These are phyloP conservation scores for Chaetomiaceae sp. DNA, from an alignment of 2,329 filamentous ascomycete genomes.

Conservation along the genomic window DNA sequence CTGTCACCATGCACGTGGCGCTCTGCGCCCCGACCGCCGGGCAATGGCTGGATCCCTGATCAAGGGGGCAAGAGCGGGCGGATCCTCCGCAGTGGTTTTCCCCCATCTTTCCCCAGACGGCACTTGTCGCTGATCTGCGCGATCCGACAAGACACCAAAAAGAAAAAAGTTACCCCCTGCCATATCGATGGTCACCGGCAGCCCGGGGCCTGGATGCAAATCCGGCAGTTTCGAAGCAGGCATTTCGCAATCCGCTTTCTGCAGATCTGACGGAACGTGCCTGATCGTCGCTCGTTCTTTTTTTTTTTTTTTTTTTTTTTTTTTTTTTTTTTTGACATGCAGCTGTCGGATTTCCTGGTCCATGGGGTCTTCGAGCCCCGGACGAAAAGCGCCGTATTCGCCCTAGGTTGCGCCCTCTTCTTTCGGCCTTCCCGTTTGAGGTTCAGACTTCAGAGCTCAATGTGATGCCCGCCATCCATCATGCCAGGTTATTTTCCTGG, in stretches of 20 bases:
- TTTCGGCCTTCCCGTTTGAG: neutral
- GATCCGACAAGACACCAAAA: neutral
- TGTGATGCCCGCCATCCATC: neutral
- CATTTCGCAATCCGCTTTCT: neutral
- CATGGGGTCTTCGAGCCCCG: too few relatives aligned
- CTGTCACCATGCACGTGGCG: neutral
- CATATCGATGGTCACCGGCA: neutral
- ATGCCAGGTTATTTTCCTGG: conserved; percentile 11
- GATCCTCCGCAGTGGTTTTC: neutral
- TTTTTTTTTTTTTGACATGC: neutral
- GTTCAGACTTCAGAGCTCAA: neutral
- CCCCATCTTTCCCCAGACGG: neutral
- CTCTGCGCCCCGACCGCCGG: too few relatives aligned
- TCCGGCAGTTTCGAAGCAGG: conserved; percentile 12
- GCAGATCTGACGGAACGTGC: conserved; percentile 4
- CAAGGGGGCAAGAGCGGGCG: too few relatives aligned
- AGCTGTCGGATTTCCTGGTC: neutral
- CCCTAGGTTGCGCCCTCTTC: neutral
- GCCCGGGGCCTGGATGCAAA: neutral
- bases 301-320: too few relatives aligned
- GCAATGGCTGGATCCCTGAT: too few relatives aligned
- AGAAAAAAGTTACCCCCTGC: neutral
- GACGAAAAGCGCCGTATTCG: too few relatives aligned
- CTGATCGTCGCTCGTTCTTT: conserved; percentile 12
- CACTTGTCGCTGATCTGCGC: neutral